These are phyloP conservation scores for Paecilomyces niveus DNA, from an alignment of 2,329 filamentous ascomycete genomes.

Conservation along the genomic window DNA sequence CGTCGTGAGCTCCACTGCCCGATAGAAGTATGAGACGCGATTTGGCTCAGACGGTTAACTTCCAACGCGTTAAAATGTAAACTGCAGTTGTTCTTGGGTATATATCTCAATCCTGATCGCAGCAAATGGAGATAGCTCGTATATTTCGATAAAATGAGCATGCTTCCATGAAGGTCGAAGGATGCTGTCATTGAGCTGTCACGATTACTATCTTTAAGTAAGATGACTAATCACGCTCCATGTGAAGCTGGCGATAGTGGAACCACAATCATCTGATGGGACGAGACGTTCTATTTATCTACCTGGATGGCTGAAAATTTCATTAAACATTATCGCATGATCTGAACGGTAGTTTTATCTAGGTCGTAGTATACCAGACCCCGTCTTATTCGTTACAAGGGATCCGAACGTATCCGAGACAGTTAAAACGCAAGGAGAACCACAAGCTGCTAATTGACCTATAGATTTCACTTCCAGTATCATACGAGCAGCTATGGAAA, in stretches of 20 bases:
- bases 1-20: neutral
- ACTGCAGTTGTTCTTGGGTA: neutral
- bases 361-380: neutral
- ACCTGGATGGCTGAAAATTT: neutral
- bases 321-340: neutral
- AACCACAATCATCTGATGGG: neutral
- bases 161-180: neutral
- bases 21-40: neutral
- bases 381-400: neutral
- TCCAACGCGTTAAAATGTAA: neutral
- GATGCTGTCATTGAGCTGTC: neutral
- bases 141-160: neutral
- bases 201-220: neutral
- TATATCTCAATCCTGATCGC: neutral
- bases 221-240: neutral
- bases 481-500: too few species aligned
- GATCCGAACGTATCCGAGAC: neutral
- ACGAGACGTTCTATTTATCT: neutral
- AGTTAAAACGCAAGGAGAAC: neutral
- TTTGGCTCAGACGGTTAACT: neutral
- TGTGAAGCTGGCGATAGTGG: neutral
- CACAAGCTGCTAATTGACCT: too few species aligned
- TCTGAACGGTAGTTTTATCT: neutral
- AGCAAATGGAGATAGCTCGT: neutral
- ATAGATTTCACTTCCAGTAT: too few species aligned